Evolutionary conservation across 2,329 filamentous ascomycete species (phyloP).

Genomic region (Pezicula radicicola): DNA sequence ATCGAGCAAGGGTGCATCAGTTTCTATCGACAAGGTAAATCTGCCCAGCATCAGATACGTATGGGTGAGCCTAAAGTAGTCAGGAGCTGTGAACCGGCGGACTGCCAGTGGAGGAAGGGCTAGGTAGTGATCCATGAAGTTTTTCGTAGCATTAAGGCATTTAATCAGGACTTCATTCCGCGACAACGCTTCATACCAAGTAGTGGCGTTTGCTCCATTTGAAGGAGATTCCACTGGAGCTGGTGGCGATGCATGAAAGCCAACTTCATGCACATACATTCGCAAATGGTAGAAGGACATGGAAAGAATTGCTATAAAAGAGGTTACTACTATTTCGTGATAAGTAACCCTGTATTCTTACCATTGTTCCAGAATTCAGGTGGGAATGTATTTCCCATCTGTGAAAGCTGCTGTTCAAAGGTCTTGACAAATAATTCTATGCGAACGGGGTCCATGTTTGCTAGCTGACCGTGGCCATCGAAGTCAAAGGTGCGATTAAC

Average conservation of each 20-base stretch:
- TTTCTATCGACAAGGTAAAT: neutral
- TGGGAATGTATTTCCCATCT: slow-evolving; percentile 19
- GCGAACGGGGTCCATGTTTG: slow-evolving; percentile 16
- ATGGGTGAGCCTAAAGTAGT: slow-evolving; percentile 16
- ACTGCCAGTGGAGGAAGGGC: slow-evolving; percentile 2
- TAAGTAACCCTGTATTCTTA: slow-evolving; percentile 7
- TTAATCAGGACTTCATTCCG: slow-evolving; percentile 14
- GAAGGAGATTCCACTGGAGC: neutral
- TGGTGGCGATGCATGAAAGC: slow-evolving; percentile 17
- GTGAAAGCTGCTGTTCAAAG: slow-evolving; percentile 20
- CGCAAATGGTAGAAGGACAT: slow-evolving; percentile 13
- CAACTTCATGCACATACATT: slow-evolving; percentile 22
- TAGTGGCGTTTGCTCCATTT: neutral
- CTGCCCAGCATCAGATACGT: slow-evolving; percentile 14
- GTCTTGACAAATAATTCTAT: slow-evolving; percentile 21
- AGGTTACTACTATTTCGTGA: neutral
- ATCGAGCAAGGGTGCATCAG: slow-evolving; percentile 10
- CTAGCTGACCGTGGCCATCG: slow-evolving; percentile 9
- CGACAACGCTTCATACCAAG: slow-evolving; percentile 16
- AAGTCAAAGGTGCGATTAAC: slow-evolving; percentile 25
- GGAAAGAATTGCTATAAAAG: slow-evolving; percentile 7
- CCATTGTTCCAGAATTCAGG: slow-evolving; percentile 18
- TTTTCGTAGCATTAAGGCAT: slow-evolving; percentile 14
- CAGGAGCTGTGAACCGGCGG: slow-evolving; percentile 5
- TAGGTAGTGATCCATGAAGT: slow-evolving; percentile 15